These are phyloP conservation scores for Mrakia gelida DNA, from an alignment of 768 basidiomycete species.

Conservation along the genomic window DNA sequence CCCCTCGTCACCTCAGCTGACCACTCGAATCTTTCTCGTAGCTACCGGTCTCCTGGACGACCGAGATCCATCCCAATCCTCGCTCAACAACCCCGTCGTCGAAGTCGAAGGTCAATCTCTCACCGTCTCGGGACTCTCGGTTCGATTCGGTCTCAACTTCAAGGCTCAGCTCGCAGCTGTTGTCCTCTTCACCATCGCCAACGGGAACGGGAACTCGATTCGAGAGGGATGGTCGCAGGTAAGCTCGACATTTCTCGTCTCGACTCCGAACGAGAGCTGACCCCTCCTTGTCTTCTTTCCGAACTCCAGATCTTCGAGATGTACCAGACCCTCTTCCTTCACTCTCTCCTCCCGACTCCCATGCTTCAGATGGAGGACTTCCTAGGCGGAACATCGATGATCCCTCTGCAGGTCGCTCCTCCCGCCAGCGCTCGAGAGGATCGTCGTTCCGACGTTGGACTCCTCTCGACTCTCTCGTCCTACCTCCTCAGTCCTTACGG, in stretches of 20 bases:
- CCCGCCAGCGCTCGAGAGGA: constrained; percentile 57
- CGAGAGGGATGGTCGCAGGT: constrained; percentile 84
- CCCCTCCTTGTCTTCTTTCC: background rate
- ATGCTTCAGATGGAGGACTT: constrained; percentile 99
- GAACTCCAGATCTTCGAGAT: constrained; percentile 83
- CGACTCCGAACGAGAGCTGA: background rate
- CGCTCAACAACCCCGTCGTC: constrained; percentile 70
- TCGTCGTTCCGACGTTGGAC: constrained; percentile 65
- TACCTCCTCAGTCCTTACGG: constrained; percentile 95
- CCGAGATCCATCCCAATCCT: constrained; percentile 57
- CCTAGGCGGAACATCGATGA: constrained; percentile 86
- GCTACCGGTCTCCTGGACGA: constrained; percentile 77
- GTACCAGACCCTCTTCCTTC: constrained; percentile 92
- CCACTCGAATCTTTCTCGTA: background rate
- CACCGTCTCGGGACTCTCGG: constrained; percentile 85
- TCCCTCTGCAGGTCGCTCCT: constrained; percentile 75
- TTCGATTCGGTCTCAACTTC: constrained; percentile 91
- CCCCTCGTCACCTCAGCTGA: background rate
- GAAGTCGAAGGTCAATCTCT: constrained; percentile 84
- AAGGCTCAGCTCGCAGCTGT: constrained; percentile 94
- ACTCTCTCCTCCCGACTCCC: constrained; percentile 79
- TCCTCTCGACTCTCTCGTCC: constrained; percentile 87
- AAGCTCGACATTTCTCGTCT: constrained; percentile 47
- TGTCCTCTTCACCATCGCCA: constrained; percentile 94
- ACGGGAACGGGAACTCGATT: constrained; percentile 88